Conservation (phyloP, 2,329 filamentous ascomycete species). For the Colletotrichum ledebouriae region DNA sequence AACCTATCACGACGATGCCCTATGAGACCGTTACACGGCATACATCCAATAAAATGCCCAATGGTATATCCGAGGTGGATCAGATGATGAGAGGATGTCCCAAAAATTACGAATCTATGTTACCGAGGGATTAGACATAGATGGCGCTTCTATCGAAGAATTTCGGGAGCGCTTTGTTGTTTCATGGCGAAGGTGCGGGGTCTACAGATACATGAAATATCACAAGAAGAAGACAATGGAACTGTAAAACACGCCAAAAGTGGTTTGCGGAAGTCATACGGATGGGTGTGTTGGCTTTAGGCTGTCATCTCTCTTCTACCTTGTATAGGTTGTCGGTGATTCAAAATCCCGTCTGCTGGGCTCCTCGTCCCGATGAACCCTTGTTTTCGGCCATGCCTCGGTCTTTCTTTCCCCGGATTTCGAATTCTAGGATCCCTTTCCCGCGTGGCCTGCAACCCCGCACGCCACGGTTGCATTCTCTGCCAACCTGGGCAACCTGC, state of each 20-base stretch:
- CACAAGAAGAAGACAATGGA: no score
- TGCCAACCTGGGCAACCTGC: slow-evolving; percentile 12
- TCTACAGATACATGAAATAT: no score
- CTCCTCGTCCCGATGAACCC: slow-evolving; percentile 16
- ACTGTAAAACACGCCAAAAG: no score
- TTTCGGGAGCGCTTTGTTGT: neutral
- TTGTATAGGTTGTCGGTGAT: slow-evolving; percentile 7
- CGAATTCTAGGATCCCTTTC: slow-evolving; percentile 3
- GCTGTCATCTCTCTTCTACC: slow-evolving; percentile 2
- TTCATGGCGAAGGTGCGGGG: no score
- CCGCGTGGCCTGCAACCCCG: slow-evolving; percentile 27
- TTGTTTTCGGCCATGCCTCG: slow-evolving; percentile 29
- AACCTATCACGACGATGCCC: neutral
- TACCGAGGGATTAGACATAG: neutral
- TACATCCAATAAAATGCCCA: neutral
- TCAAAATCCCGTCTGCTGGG: slow-evolving; percentile 9
- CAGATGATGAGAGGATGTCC: neutral
- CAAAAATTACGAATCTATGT: neutral
- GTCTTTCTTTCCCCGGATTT: slow-evolving; percentile 35
- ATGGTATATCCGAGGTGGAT: neutral
- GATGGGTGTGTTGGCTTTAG: neutral
- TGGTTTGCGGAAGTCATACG: no score
- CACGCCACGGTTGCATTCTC: slow-evolving; percentile 16
- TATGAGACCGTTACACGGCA: neutral
- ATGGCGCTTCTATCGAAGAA: neutral